Conservation (phyloP, 1,284 basidiomycete genomes). For the Cystobasidiaceae sp. region DNA sequence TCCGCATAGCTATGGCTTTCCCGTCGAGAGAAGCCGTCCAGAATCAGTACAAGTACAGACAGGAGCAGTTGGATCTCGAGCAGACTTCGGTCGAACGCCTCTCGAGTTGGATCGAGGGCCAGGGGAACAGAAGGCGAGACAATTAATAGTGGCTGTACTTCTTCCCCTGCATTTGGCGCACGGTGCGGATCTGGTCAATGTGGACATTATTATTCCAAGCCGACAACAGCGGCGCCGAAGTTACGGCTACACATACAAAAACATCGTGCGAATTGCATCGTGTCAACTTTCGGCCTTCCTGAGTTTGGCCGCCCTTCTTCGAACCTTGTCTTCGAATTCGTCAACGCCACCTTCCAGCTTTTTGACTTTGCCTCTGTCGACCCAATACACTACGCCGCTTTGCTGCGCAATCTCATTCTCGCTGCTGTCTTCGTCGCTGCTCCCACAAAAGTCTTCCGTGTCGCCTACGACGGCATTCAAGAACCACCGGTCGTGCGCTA, state of each 20-base stretch:
- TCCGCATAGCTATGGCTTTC: no score
- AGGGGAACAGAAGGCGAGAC: no score
- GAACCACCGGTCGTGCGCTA: conserved; percentile 61
- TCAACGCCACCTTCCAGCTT: conserved; percentile 50
- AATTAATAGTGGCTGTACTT: no score
- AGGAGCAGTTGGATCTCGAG: no score
- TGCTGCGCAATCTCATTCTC: conserved; percentile 35
- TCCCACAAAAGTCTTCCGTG: conserved; percentile 41
- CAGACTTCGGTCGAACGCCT: no score
- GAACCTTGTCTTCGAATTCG: conserved; percentile 48
- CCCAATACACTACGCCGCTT: conserved; percentile 51
- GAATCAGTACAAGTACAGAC: no score
- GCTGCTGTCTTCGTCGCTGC: conserved; percentile 39
- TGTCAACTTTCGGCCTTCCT: neutral
- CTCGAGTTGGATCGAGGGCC: no score
- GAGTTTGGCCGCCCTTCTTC: conserved; percentile 42
- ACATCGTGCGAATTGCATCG: neutral
- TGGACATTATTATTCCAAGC: no score
- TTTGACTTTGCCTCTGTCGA: conserved; percentile 50
- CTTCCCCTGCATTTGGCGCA: no score
- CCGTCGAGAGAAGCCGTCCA: no score
- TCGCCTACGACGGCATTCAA: conserved; percentile 40
- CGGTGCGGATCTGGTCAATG: no score
- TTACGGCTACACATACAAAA: neutral
- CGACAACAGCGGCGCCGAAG: no score